phyloP scores from a whole-genome alignment of 2,329 filamentous ascomycete species.

The Claviceps sp. region DNA sequence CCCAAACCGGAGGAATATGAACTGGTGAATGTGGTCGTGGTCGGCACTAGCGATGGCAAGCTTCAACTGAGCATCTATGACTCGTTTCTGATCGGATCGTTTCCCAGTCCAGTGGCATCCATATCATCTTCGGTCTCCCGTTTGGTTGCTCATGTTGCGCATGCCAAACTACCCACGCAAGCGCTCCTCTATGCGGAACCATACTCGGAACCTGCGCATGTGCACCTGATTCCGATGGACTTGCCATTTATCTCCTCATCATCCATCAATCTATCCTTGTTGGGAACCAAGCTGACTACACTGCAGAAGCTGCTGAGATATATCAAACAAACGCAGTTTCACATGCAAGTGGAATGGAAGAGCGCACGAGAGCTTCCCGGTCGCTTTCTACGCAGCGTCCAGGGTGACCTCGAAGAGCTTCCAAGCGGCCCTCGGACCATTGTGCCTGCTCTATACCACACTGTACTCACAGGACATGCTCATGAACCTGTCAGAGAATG shows the following conservation, averaged over 20 bases:
- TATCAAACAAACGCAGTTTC: constrained; percentile 63
- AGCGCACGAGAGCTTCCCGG: constrained; percentile 66
- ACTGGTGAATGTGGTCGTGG: constrained; percentile 65
- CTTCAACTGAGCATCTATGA: constrained; percentile 76
- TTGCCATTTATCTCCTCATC: constrained; percentile 70
- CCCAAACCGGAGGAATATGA: constrained; percentile 52
- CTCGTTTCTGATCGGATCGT: constrained; percentile 64
- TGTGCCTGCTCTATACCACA: constrained; percentile 67
- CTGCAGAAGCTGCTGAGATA: constrained; percentile 80
- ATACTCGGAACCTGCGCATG: constrained; percentile 16
- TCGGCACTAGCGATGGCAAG: constrained; percentile 56
- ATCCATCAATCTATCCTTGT: constrained; percentile 66
- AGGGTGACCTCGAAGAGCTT: constrained; percentile 54
- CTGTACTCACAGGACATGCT: constrained; percentile 72
- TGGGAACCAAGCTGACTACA: constrained; percentile 77
- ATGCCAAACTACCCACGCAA: constrained; percentile 64
- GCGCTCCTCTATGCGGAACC: constrained; percentile 46
- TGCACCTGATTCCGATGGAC: constrained; percentile 60
- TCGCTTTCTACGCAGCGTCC: constrained; percentile 65
- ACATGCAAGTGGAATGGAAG: constrained; percentile 73
- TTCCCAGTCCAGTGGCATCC: constrained; percentile 33
- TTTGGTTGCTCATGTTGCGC: constrained; percentile 51
- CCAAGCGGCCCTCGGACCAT: constrained; percentile 47
- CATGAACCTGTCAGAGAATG: constrained; percentile 69
- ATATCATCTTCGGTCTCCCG: constrained; percentile 14